Evolutionary conservation across 495 filamentous ascomycete genomes (phyloP).

Genomic region (Neurospora cerealis): DNA sequence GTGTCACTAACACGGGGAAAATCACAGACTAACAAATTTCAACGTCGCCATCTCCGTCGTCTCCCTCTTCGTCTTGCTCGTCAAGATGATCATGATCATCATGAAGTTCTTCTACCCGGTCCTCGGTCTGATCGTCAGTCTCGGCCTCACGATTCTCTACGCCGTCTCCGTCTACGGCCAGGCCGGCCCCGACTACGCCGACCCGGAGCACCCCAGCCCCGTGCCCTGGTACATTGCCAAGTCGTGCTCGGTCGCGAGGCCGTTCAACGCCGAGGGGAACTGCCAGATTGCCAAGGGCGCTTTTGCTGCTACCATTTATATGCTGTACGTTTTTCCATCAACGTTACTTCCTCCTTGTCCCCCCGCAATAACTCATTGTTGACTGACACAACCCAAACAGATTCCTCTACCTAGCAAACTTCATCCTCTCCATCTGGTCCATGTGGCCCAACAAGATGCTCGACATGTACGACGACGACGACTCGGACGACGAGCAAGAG

Average conservation of each 20-base stretch:
- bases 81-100: constrained; percentile 56
- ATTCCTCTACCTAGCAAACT: constrained; percentile 44
- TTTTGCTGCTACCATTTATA: constrained; percentile 59
- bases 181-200: constrained; percentile 69
- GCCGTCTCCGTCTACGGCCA: constrained; percentile 60
- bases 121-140: constrained; percentile 49
- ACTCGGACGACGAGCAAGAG: constrained; percentile 24
- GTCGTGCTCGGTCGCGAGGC: constrained; percentile 55
- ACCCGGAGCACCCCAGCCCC: constrained; percentile 55
- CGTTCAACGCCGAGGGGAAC: constrained; percentile 46
- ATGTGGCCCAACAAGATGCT: constrained; percentile 46
- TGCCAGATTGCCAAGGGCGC: constrained; percentile 68
- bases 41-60: constrained; percentile 78
- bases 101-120: constrained; percentile 66
- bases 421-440: constrained; percentile 48
- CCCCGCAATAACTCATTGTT: background rate
- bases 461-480: constrained; percentile 28
- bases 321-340: constrained; percentile 49
- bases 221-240: constrained; percentile 80
- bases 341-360: background rate
- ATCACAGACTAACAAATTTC: constrained; percentile 59
- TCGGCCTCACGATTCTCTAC: constrained; percentile 52
- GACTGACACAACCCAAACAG: constrained; percentile 22
- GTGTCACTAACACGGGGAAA: constrained; percentile 5
- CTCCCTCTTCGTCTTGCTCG: constrained; percentile 56